Conservation (phyloP, 352 stramenopile genomes). For the Thalassiosira mediterranea region DNA sequence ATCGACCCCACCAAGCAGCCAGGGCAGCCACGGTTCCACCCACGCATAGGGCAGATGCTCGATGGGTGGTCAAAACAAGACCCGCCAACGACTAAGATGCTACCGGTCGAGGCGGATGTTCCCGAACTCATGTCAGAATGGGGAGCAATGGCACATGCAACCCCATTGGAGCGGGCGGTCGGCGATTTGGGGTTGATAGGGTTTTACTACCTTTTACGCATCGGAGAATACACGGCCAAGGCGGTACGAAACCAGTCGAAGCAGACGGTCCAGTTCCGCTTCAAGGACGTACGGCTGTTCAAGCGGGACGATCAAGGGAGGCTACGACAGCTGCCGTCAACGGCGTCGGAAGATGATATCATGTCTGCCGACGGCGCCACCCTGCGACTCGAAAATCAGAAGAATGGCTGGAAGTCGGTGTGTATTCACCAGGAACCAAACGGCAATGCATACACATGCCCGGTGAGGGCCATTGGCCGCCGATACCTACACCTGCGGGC, state of each 20-base stretch:
- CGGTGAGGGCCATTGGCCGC: not conserved
- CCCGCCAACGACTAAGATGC: constrained; percentile 18
- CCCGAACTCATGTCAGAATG: constrained; percentile 4
- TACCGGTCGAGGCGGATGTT: constrained; percentile 22
- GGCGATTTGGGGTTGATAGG: constrained; percentile 29
- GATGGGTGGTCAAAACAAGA: constrained; percentile 24
- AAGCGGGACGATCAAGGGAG: not conserved
- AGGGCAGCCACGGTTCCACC: not conserved
- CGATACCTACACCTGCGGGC: not conserved
- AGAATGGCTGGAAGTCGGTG: constrained; percentile 11
- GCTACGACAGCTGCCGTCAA: not conserved
- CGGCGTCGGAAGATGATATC: not conserved
- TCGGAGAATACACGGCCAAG: constrained; percentile 2
- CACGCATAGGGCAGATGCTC: constrained; percentile 2
- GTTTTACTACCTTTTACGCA: constrained; percentile 38
- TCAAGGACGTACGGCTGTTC: constrained; percentile 30
- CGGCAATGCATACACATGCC: not conserved
- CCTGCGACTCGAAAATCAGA: constrained; percentile 8
- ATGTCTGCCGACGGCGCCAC: constrained; percentile 3
- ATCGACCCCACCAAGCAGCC: constrained; percentile 9
- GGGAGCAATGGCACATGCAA: not conserved
- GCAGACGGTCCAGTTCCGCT: constrained; percentile 25
- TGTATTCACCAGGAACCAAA: constrained; percentile 12
- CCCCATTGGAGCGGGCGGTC: not conserved
- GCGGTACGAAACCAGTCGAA: constrained; percentile 20